Percentiles rank a stretch among this genome's conserved stretches.
These are phyloP conservation scores for Agastache rugosa DNA, from an alignment of 257 asterid species.

Conservation along the genomic window DNA sequence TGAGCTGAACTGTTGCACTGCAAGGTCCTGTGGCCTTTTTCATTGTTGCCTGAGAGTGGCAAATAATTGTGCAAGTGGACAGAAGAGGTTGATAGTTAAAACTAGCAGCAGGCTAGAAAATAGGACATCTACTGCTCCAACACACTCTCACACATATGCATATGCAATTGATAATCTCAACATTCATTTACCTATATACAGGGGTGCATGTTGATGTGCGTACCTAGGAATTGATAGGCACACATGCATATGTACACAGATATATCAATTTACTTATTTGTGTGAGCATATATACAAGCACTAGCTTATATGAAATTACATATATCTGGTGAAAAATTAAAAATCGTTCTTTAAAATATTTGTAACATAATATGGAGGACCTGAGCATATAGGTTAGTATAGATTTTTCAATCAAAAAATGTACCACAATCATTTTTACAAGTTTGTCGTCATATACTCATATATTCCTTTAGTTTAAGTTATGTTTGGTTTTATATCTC, in stretches of 20 bases:
- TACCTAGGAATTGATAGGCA: neutral
- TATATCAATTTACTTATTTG: neutral
- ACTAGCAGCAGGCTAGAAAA: constrained; percentile 17
- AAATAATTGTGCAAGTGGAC: neutral
- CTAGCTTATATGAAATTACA: neutral
- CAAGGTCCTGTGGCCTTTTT: constrained; percentile 1
- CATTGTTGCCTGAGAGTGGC: constrained; percentile 11
- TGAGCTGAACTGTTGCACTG: neutral
- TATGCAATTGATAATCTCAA: constrained; percentile 9
- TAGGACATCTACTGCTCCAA: neutral
- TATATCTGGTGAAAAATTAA: neutral
- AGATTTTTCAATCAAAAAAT: neutral
- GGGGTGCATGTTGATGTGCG: constrained; percentile 1
- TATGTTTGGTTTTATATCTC: neutral
- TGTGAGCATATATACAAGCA: neutral
- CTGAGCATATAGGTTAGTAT: neutral
- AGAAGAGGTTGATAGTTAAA: constrained; percentile 17
- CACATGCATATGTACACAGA: neutral
- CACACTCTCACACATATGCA: neutral
- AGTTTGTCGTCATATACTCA: constrained; percentile 16
- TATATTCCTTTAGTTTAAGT: constrained; percentile 6
- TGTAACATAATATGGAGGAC: constrained; percentile 17
- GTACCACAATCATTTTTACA: constrained; percentile 8
- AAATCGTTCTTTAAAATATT: neutral
- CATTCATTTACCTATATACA: neutral